Evolutionary conservation across 2,329 filamentous ascomycete species (phyloP).

Genomic region (Neofusicoccum ribis): DNA sequence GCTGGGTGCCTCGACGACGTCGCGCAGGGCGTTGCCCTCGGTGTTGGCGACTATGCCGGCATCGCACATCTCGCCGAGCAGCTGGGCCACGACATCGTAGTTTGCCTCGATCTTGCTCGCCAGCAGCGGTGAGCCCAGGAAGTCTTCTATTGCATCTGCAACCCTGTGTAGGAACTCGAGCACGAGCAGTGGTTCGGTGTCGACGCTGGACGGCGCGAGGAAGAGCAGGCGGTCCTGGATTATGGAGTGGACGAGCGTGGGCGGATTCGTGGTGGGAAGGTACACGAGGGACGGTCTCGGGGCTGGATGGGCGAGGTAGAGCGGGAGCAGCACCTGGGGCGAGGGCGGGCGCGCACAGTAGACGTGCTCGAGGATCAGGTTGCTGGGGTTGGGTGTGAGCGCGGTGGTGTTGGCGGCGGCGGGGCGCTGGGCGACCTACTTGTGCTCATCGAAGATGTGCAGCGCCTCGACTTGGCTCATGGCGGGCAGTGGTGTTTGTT

Average conservation of each 20-base stretch:
- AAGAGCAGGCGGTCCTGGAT: constrained; percentile 86
- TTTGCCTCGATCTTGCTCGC: constrained; percentile 82
- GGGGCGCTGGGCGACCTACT: constrained; percentile 54
- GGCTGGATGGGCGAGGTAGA: constrained; percentile 79
- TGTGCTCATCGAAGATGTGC: constrained; percentile 95
- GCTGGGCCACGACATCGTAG: constrained; percentile 91
- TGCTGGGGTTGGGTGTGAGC: constrained; percentile 54
- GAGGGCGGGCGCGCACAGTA: constrained; percentile 82
- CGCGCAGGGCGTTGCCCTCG: constrained; percentile 87
- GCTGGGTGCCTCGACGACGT: constrained; percentile 88
- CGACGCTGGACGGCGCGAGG: constrained; percentile 78
- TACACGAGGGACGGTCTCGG: constrained; percentile 87
- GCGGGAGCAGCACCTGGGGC: constrained; percentile 73
- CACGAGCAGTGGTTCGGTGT: constrained; percentile 84
- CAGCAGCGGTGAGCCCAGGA: constrained; percentile 82
- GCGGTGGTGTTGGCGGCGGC: background rate
- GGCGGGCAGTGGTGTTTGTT: background rate
- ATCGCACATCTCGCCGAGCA: constrained; percentile 96
- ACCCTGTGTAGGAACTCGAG: constrained; percentile 94
- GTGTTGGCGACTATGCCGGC: constrained; percentile 85
- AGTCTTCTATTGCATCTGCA: constrained; percentile 90
- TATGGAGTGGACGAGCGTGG: constrained; percentile 85
- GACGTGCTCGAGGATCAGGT: constrained; percentile 81
- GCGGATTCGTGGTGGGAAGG: constrained; percentile 75
- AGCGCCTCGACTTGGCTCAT: constrained; percentile 85